These are phyloP conservation scores for Penicillium sp. DNA, from an alignment of 2,329 filamentous ascomycete genomes.

Conservation along the genomic window DNA sequence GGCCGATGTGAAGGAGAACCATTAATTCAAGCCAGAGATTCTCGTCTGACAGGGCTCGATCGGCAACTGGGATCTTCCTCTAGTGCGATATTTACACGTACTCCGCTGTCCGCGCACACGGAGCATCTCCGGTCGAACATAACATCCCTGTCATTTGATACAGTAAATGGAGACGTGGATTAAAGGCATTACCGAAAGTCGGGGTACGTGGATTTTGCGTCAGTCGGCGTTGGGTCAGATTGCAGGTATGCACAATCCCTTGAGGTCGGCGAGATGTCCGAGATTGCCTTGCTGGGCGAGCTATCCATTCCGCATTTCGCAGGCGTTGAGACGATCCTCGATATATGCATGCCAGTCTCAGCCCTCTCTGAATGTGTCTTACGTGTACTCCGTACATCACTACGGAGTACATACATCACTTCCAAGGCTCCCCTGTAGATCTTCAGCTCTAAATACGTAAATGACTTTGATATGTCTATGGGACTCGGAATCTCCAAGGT, in stretches of 20 bases:
- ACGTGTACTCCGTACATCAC: background rate
- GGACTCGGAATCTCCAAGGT: background rate
- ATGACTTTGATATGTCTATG: background rate
- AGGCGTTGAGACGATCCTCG: background rate
- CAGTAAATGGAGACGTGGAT: background rate
- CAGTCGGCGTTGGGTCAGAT: background rate
- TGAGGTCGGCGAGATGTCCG: constrained; percentile 12
- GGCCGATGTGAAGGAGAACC: too few species aligned
- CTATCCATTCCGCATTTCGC: background rate
- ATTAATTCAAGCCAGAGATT: background rate
- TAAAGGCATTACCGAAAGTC: background rate
- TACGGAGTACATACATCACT: too few species aligned
- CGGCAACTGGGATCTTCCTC: background rate
- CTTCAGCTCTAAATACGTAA: background rate
- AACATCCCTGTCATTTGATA: background rate
- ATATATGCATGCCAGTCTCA: background rate
- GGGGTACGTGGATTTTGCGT: background rate
- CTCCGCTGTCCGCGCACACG: background rate
- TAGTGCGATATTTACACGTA: background rate
- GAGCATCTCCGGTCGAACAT: background rate
- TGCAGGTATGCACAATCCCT: background rate
- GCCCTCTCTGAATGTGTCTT: background rate
- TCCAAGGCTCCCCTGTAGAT: background rate
- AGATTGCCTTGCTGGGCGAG: background rate
- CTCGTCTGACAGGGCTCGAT: background rate